A percentile compares a stretch with the other conserved stretches of the same genome.
Evolutionary conservation across 768 basidiomycete genomes (phyloP).

Genomic region (Myochromella boudieri): DNA sequence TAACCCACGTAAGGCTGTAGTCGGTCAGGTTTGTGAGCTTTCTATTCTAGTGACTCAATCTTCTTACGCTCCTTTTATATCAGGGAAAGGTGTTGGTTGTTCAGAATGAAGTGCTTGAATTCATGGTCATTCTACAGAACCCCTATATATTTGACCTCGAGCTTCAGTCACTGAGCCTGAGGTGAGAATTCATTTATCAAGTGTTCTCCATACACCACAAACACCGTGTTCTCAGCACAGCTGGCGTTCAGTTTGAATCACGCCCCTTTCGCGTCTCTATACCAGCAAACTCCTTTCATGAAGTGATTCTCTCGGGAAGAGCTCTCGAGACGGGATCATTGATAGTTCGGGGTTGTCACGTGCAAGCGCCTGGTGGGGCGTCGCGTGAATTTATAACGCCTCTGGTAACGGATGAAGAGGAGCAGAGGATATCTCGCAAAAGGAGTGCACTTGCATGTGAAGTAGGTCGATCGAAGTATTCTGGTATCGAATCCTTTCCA

Average conservation of each 20-base stretch:
- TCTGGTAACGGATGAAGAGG: constrained; percentile 68
- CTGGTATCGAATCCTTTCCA: constrained; percentile 69
- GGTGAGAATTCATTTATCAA: constrained; percentile 63
- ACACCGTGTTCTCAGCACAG: constrained; percentile 58
- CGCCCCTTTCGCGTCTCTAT: constrained; percentile 62
- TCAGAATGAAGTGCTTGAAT: constrained; percentile 80
- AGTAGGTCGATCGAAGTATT: constrained; percentile 66
- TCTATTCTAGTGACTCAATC: background rate
- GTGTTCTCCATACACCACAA: constrained; percentile 11
- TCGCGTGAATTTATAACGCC: constrained; percentile 77
- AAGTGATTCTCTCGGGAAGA: constrained; percentile 67
- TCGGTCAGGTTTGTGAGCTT: constrained; percentile 52
- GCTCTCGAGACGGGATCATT: constrained; percentile 67
- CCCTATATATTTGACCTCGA: constrained; percentile 93
- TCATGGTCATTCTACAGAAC: constrained; percentile 84
- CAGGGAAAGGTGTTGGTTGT: constrained; percentile 71
- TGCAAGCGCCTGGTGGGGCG: constrained; percentile 74
- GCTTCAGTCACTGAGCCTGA: constrained; percentile 75
- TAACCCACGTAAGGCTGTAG: constrained; percentile 72
- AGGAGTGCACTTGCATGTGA: constrained; percentile 67
- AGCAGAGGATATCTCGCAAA: constrained; percentile 53
- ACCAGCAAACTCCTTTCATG: constrained; percentile 73
- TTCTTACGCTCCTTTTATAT: constrained; percentile 3
- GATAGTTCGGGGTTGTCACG: constrained; percentile 72
- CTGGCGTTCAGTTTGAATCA: constrained; percentile 74